These are phyloP conservation scores for Fusarium tuaranense DNA, from an alignment of 2,329 filamentous ascomycete genomes.

Conservation along the genomic window DNA sequence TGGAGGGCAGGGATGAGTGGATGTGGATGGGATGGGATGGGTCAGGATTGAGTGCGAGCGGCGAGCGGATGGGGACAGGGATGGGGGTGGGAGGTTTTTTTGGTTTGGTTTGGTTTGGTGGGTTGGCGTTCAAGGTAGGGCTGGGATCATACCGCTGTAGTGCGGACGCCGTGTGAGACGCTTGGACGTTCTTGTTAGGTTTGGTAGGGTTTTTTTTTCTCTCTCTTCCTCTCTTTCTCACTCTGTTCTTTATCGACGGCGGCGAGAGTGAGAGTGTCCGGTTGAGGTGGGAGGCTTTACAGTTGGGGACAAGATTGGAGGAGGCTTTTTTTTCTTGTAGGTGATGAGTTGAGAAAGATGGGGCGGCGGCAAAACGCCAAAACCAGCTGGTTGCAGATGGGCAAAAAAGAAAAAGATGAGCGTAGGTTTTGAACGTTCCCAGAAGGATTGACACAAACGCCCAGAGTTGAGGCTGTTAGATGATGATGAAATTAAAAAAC, in stretches of 20 bases:
- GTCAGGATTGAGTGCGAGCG: conserved; percentile 24
- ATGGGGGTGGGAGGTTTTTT: neutral
- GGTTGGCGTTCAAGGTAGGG: conserved; percentile 11
- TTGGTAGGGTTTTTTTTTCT: neutral
- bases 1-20: conserved; percentile 26
- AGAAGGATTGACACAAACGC: conserved; percentile 21
- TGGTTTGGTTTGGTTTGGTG: neutral
- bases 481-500: neutral
- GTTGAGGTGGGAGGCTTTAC: conserved; percentile 15
- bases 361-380: conserved; percentile 31
- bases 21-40: conserved; percentile 16
- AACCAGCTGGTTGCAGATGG: conserved; percentile 24
- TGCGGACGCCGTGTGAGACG: conserved; percentile 4
- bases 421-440: conserved; percentile 5
- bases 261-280: neutral
- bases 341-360: conserved; percentile 22
- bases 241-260: neutral
- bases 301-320: neutral
- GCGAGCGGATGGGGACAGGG: conserved; percentile 15
- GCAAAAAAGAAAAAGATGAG: no score
- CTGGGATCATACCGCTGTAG: conserved; percentile 34
- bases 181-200: conserved; percentile 10
- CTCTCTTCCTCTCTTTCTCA: neutral
- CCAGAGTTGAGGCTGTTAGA: conserved; percentile 21
- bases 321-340: conserved; percentile 32